Conservation (phyloP, 1,139 yeast species). For the Yamadazyma kanchanaburiensis region DNA sequence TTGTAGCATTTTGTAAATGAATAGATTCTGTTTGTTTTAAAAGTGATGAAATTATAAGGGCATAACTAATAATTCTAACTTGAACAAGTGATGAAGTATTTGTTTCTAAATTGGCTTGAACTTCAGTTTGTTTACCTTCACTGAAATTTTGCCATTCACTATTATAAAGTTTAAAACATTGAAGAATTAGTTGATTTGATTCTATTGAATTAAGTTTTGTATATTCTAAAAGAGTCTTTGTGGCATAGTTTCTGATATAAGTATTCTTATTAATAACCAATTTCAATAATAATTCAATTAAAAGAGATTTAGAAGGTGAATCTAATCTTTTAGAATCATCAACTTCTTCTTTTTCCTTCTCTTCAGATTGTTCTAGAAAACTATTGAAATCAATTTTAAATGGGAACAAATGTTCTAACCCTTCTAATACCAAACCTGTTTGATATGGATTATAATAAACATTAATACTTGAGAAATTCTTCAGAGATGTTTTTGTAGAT, state of each 20-base stretch:
- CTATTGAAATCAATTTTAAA: conserved; percentile 36
- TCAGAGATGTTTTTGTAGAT: conserved; percentile 17
- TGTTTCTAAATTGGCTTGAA: conserved; percentile 16
- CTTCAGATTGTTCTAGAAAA: conserved; percentile 10
- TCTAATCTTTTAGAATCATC: conserved; percentile 26
- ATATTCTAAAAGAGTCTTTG: conserved; percentile 30
- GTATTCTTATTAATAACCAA: conserved; percentile 31
- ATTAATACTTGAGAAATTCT: conserved; percentile 18
- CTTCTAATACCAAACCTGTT: conserved; percentile 25
- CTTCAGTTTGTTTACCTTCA: conserved; percentile 14
- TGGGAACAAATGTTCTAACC: conserved; percentile 33
- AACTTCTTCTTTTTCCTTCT: conserved; percentile 12
- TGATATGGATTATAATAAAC: conserved; percentile 39
- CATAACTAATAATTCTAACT: conserved; percentile 28
- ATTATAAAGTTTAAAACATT: conserved; percentile 30
- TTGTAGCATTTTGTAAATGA: conserved; percentile 38
- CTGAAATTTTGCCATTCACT: conserved; percentile 26
- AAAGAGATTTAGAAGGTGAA: conserved; percentile 17
- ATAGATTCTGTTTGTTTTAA: conserved; percentile 37
- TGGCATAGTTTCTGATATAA: conserved; percentile 36
- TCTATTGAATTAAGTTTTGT: conserved; percentile 32
- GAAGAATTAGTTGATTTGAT: conserved; percentile 34
- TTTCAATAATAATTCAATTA: conserved; percentile 29
- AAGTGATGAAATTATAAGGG: conserved; percentile 36
- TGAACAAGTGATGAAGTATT: conserved; percentile 21